A percentile compares a stretch with the other conserved stretches of the same genome.
phyloP scores from a whole-genome alignment of 2,329 filamentous ascomycete genomes.

The Apiospora phragmitis region DNA sequence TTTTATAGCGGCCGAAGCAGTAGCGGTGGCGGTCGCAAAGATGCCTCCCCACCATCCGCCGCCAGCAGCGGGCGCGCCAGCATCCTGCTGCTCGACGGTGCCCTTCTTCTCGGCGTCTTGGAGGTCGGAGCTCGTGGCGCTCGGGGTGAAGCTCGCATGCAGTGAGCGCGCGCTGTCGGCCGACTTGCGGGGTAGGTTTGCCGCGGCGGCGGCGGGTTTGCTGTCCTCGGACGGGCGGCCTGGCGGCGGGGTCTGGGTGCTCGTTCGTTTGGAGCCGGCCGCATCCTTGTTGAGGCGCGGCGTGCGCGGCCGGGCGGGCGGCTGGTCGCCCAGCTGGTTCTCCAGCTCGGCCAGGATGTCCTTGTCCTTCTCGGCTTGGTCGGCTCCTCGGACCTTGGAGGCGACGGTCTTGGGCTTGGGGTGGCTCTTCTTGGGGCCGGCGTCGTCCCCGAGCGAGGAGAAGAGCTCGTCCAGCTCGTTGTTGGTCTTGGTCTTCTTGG shows the following conservation, averaged over 20 bases:
- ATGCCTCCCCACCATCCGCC: slow-evolving; percentile 90
- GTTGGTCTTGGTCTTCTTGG: slow-evolving; percentile 60
- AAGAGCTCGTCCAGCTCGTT: slow-evolving; percentile 68
- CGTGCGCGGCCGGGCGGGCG: slow-evolving; percentile 78
- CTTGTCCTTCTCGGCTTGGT: slow-evolving; percentile 62
- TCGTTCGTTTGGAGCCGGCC: slow-evolving; percentile 49
- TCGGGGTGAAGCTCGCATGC: slow-evolving; percentile 71
- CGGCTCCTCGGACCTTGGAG: slow-evolving; percentile 42
- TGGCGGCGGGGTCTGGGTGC: slow-evolving; percentile 49
- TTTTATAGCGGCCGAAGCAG: slow-evolving; percentile 73
- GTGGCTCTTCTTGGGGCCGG: slow-evolving; percentile 47
- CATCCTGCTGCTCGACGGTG: slow-evolving; percentile 46
- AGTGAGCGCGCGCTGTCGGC: slow-evolving; percentile 73
- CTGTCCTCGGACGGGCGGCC: slow-evolving; percentile 67
- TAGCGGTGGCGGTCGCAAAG: slow-evolving; percentile 70
- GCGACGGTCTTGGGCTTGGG: slow-evolving; percentile 51
- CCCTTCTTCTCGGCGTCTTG: slow-evolving; percentile 58
- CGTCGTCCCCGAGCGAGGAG: slow-evolving; percentile 58
- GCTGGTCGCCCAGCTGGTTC: slow-evolving; percentile 69
- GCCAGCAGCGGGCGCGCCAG: slow-evolving; percentile 35
- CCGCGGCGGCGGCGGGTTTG: slow-evolving; percentile 11
- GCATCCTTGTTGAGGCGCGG: slow-evolving; percentile 68
- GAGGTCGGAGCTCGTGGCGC: slow-evolving; percentile 62
- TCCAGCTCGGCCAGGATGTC: slow-evolving; percentile 89
- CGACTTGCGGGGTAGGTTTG: slow-evolving; percentile 62